Evolutionary conservation across 371 early-diverging fungal species (phyloP), one percentile per base, ranked within the genome.

Genomic region (Zopfochytrium polystomum): DNA sequence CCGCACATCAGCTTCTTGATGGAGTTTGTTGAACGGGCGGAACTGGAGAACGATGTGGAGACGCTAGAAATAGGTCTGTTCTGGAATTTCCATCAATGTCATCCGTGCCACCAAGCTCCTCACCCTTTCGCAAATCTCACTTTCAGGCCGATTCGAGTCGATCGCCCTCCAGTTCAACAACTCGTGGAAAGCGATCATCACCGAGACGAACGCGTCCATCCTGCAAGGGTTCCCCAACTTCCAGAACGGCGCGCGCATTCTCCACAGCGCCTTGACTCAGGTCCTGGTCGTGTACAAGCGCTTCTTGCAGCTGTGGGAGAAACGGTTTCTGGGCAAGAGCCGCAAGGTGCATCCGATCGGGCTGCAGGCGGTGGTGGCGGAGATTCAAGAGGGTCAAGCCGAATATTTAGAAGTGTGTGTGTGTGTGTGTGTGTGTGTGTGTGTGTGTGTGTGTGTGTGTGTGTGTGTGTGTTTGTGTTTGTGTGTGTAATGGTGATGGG

Each of bases 171-270:
- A 85, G 38, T 96, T 96, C 76, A 85, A 86, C 43, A 76, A 77
- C 44, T 83, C 80, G 6, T 96, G 93, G 93, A 87, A 90, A 3
- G 76, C 75, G 30, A 82, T 85, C 26, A 72, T 96, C 2, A 68
- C 83, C 9, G 72, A 80, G 3, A 86, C 95, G 68, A 91, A 93
- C 63, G 79, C 85, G 4, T 85, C 88, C 11, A 87, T 92, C 15
- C 85, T 89, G 46, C 92, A 90, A 60, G 83, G 87, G 60, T 96
- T 96, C 65, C 85, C 91, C 32, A 94, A 93, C 75, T 93, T 92
- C 73, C 88, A 88, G 60, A 93, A 91, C 46, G 95, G 95, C 6
- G 90, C 93, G 0, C 75, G 83, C 18, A 89, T 93, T 20, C 74
- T 95, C 38, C 95, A 96, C 60, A 82, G 88, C 11, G 89, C 89